Evolutionary conservation across 2,329 filamentous ascomycete species (phyloP), one percentile per base, ranked within the genome.

Genomic region (Elsinoe ampelina): DNA sequence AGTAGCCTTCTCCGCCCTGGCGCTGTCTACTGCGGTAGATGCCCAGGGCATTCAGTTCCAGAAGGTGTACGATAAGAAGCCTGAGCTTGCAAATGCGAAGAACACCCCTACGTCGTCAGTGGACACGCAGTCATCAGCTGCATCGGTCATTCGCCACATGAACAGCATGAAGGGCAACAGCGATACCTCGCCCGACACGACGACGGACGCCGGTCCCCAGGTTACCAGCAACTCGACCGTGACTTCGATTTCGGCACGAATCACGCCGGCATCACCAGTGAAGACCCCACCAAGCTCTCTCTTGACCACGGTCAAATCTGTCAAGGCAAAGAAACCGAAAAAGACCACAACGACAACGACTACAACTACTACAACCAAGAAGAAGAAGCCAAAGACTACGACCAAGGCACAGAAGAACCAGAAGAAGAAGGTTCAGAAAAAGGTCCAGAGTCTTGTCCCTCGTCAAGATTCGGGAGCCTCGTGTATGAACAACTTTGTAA

Each of bases 21-120:
- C 51, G 8, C 20, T 42, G 3, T 15, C 15, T n/a, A 17, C 35
- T 26, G 22, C 30, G 3, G 51, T 20, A 5, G 51, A 54, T 12
- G 51, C 35, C n/a, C 51, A 54, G 36, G 51, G 51, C 19, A 54
- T 54, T 36, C 19, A 54, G 10, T 54, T 54, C 20, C 13, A 30
- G 17, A 39, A 54, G 35, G 34, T 54, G 6, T n/a, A 41, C 3
- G 30, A 41, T 3, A 54, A 54, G 51, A 54, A 54, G 51, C 51
- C 51, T 22, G 34, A 13, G 12, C 36, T 54, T 13, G 15, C 51
- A 15, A 36, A 32, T 13, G 34, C 51, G 10, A 39, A n/a, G 35
- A 54, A 54, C 13, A 36, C 51, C 7, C 8, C 15, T 5, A 17
- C 32, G 4, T 6, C 51, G 12, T 10, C 20, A 13, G 34, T 42